A percentile compares a stretch with the other conserved stretches of the same genome.
Evolutionary conservation across 2,329 filamentous ascomycete species (phyloP).

Genomic region (Didymella arachidicola): DNA sequence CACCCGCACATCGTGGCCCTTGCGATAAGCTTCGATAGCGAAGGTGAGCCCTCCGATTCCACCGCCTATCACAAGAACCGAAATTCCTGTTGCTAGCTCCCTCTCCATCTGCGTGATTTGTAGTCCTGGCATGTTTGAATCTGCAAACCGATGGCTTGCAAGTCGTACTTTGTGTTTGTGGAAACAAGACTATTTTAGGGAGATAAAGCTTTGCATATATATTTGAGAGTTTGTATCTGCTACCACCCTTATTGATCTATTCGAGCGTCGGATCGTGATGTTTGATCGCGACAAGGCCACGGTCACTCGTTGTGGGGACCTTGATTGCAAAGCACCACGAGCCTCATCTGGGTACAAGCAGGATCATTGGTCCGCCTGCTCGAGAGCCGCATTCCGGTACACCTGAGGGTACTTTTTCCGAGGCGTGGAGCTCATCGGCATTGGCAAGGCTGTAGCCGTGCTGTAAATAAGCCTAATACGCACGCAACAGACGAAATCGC

Average conservation of each 20-base stretch:
- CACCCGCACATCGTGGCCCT: neutral
- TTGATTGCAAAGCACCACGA: neutral
- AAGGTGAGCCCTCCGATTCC: neutral
- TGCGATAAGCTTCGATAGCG: neutral
- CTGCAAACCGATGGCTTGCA: neutral
- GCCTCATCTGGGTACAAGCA: neutral
- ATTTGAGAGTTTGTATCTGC: neutral
- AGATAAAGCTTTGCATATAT: neutral
- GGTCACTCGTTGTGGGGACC: neutral
- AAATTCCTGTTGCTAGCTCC: neutral
- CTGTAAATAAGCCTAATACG: neutral
- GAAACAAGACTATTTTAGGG: neutral
- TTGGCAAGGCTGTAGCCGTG: neutral
- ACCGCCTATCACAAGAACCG: neutral
- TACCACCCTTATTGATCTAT: neutral
- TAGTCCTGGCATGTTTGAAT: neutral
- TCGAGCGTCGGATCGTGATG: neutral
- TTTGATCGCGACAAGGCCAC: neutral
- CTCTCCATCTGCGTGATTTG: neutral
- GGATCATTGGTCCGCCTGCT: neutral
- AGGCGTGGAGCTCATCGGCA: neutral
- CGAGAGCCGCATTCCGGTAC: neutral
- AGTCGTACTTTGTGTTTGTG: neutral
- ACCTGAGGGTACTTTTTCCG: neutral
- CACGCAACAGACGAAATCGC: neutral